Base-by-base conservation (phyloP, 768 basidiomycete species). In the Rhodotorula toruloides region DNA sequence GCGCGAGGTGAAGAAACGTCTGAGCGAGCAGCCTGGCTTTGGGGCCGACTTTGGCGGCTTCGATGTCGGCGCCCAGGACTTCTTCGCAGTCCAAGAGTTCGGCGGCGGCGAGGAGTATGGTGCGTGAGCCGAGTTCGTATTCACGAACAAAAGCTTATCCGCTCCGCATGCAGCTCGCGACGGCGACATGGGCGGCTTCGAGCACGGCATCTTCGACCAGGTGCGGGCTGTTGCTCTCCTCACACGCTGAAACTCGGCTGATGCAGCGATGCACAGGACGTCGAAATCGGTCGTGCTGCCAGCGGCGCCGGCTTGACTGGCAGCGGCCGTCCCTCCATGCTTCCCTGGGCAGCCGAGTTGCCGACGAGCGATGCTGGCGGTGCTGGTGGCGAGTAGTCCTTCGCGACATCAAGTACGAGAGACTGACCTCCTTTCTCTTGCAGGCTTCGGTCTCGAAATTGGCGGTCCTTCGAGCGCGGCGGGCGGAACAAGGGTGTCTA, bases 341-440 rank as follows among this genome's bases (percentile, higher is more conserved):
- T 61, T 5, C 68, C 68, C 7, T 70, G 68, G 68, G 60, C 60
- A 13, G 60, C n/a, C 4, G 62, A 64, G 44, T 14, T 36, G 4
- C 58, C 52, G 1, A 60, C 67, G 61, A 68, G 61, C 59, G 68
- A 69, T 19, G 55, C 40, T 17, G 48, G 43, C n/a, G 63, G 63
- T 65, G 21, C 52, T 40, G 27, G 13, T 27, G 5, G 29, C 48
- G n/a, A n/a, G n/a, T n/a, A n/a, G n/a, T 17, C 36, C 5, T 4
- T 27, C n/a, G 3, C 14, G 4, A 17, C 19, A 46, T 16, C 22
- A 22, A 9, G 44, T 31, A 1, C 14, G 14, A 2, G 5, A 4
- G 22, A 34, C 31, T 5, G 4, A 34, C 21, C 2, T n/a, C 12
- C 25, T n/a, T 13, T 46, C 36, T 2, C 2, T 37, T 22, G 27